Base-by-base conservation (phyloP, 2,329 filamentous ascomycete genomes). In the Cercospora sp. region DNA sequence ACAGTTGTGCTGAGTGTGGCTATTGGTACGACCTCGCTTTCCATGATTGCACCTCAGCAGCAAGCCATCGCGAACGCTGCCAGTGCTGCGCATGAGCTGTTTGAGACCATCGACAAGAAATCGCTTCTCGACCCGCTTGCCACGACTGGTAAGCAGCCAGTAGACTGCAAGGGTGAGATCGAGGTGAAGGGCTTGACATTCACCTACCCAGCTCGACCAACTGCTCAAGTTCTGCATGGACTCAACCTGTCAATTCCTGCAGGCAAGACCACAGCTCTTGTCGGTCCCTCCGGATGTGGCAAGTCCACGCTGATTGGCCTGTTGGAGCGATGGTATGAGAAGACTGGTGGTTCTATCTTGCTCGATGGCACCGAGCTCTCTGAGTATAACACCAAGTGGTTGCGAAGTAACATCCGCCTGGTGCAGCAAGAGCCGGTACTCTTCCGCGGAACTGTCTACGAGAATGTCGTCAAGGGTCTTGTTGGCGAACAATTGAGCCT, bases 111-210 rank as follows among this genome's bases (percentile, higher is more conserved):
- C 40, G 81, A 82, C 67, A 79, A 80, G 34, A 45, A 71, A 8
- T 82, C 81, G 0, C 69, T 74, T 12, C 73, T 83, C 1, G 80
- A 84, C 69, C 78, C 82, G 0, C 71, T 81, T 3, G 63, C 72
- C 30, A 26, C 70, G 12, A 65, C 64, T 13, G 76, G 78, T 18
- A 67, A 66, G 32, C 62, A 70, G 32, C 77, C 75, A 3, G 40
- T 34, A 10, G 32, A 58, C 5, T 77, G 74, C 30, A 58, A 51
- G 9, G 78, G 79, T 8, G 85, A 90, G 62, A 89, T 91, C 60
- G 79, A 85, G 5, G 86, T 94, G 30, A 80, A 87, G 10, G 82
- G 87, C 51, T 86, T 94, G 10, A 86, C 84, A n/a, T 93, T 94
- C 74, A 86, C 90, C 1, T 94, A 94, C 73, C 91, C 91, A 16